A percentile compares a stretch with the other conserved stretches of the same genome.
Conservation (phyloP, 2,329 filamentous ascomycete species). For the Gaeumannomyces tritici region DNA sequence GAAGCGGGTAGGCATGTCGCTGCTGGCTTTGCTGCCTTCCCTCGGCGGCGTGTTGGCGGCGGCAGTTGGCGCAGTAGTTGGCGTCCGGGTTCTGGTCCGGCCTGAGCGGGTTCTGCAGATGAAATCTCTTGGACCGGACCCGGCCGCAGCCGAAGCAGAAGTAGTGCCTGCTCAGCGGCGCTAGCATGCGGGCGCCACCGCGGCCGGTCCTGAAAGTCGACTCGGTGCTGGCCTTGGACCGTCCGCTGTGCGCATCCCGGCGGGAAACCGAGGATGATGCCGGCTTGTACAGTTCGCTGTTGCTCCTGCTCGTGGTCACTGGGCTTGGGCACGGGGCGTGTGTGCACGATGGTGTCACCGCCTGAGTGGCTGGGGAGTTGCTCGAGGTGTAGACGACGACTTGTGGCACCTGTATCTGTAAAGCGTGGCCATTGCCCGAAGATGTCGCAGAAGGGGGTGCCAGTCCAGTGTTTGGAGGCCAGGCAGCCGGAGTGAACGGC, state of each 20-base stretch:
- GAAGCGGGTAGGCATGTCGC: neutral
- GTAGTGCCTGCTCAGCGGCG: conserved; percentile 15
- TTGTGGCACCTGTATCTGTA: neutral
- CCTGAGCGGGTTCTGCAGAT: conserved; percentile 22
- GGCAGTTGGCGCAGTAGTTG: conserved; percentile 25
- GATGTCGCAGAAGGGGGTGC: neutral
- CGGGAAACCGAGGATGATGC: neutral
- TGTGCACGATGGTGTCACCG: neutral
- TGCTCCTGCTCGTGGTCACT: neutral
- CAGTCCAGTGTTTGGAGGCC: neutral
- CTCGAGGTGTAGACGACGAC: conserved; percentile 1
- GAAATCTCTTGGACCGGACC: conserved; percentile 28
- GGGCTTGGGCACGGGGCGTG: neutral
- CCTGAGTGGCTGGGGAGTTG: neutral
- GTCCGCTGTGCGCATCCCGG: neutral
- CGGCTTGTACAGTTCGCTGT: neutral
- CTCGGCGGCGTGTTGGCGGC: conserved; percentile 7
- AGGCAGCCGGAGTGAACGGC: neutral
- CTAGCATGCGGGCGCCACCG: neutral
- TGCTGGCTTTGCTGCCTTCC: neutral
- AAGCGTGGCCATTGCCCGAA: neutral
- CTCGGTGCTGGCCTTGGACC: neutral
- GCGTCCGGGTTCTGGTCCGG: conserved; percentile 19
- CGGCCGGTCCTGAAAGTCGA: neutral
- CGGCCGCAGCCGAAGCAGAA: conserved; percentile 33